These are phyloP conservation scores for Lactarius quietus DNA, from an alignment of 768 basidiomycete species.

Conservation along the genomic window DNA sequence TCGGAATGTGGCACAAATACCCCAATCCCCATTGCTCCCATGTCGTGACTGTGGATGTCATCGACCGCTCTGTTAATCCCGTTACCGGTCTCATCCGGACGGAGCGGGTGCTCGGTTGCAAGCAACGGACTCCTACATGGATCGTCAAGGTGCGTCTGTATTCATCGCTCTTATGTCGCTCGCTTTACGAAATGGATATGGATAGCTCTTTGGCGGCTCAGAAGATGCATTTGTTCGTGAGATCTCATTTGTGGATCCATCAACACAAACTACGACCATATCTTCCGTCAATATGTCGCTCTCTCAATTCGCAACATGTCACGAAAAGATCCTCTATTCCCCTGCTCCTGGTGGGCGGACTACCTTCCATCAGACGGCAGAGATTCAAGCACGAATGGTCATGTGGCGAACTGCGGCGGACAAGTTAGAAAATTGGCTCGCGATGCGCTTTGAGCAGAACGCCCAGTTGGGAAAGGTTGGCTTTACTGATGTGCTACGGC, in stretches of 20 bases:
- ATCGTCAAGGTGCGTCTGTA: slow-evolving; percentile 73
- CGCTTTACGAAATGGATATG: not conserved
- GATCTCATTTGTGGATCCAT: slow-evolving; percentile 89
- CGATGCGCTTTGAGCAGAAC: slow-evolving; percentile 88
- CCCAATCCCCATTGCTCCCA: slow-evolving; percentile 91
- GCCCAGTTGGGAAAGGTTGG: slow-evolving; percentile 85
- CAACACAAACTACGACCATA: slow-evolving; percentile 73
- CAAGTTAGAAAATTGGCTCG: slow-evolving; percentile 79
- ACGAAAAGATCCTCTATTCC: slow-evolving; percentile 84
- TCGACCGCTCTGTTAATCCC: slow-evolving; percentile 81
- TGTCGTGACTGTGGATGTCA: slow-evolving; percentile 81
- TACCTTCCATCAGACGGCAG: slow-evolving; percentile 83
- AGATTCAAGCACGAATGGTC: slow-evolving; percentile 79
- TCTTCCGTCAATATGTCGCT: slow-evolving; percentile 92
- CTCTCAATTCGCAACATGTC: slow-evolving; percentile 91
- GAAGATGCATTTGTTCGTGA: slow-evolving; percentile 95
- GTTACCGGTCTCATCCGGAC: slow-evolving; percentile 86
- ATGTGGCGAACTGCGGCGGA: slow-evolving; percentile 81
- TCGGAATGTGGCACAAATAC: slow-evolving; percentile 95
- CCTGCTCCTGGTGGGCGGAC: slow-evolving; percentile 66
- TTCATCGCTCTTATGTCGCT: not conserved
- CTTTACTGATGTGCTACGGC: slow-evolving; percentile 83
- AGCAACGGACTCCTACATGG: slow-evolving; percentile 90
- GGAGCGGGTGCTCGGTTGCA: slow-evolving; percentile 85
- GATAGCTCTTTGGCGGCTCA: slow-evolving; percentile 83